phyloP scores from a whole-genome alignment of 2,329 filamentous ascomycete genomes.

The Pseudogymnoascus sp. region DNA sequence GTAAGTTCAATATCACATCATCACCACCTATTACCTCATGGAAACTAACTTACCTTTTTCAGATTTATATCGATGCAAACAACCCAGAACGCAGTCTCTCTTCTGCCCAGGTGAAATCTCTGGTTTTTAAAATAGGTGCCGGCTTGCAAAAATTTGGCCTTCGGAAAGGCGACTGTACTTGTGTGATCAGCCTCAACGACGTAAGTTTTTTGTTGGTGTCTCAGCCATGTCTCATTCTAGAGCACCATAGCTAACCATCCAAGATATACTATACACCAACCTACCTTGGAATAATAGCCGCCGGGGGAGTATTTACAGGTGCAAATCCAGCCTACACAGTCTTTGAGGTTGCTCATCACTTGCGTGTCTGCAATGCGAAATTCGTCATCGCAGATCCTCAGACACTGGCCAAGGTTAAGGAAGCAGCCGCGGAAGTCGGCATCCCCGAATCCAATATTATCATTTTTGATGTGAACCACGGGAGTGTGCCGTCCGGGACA shows the following conservation, averaged over 20 bases:
- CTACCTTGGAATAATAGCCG: constrained; percentile 21
- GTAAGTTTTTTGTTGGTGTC: constrained; percentile 14
- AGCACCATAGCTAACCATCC: background rate
- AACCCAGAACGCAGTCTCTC: constrained; percentile 17
- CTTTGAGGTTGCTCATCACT: constrained; percentile 24
- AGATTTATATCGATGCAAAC: constrained; percentile 8
- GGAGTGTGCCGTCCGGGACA: background rate
- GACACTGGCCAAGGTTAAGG: constrained; percentile 16
- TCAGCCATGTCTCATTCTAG: background rate
- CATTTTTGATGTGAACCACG: constrained; percentile 11
- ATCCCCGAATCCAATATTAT: constrained; percentile 20
- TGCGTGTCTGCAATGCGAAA: constrained; percentile 21
- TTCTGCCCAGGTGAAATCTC: constrained; percentile 18
- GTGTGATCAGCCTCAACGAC: constrained; percentile 26
- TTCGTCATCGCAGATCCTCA: constrained; percentile 24
- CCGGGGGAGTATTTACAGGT: constrained; percentile 23
- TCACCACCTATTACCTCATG: background rate
- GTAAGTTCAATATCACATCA: background rate
- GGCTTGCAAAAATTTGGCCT: constrained; percentile 23
- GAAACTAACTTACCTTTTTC: background rate
- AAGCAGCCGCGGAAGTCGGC: constrained; percentile 23
- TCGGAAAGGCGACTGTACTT: constrained; percentile 25
- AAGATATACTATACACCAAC: constrained; percentile 21
- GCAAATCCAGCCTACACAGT: constrained; percentile 24
- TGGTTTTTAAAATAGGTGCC: constrained; percentile 22